Evolutionary conservation across 768 basidiomycete genomes (phyloP), one percentile per base, ranked within the genome.

Genomic region (Podaxis rugospora): DNA sequence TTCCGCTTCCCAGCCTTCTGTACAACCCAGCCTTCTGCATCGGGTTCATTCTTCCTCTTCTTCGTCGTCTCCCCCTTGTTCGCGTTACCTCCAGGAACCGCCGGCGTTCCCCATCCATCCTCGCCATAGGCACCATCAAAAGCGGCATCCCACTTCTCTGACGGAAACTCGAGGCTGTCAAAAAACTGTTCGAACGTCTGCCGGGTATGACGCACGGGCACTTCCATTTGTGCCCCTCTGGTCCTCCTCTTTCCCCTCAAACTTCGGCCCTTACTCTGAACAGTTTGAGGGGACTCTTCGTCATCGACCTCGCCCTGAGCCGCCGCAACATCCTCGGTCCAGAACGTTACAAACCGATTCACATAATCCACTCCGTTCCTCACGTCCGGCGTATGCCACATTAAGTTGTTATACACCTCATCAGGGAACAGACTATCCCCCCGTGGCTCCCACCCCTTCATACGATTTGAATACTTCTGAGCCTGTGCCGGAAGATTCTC

Each of bases 111-210:
- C 52, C 59, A 61, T 9, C 51, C 51, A 28, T 27, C 58, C 11
- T 59, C 51, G 23, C 51, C 52, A 49, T 54, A 51, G 3, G 14
- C 28, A 32, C 51, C 21, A 6, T 23, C 47, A n/a, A 37, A 40
- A 1, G 9, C 21, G 4, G n/a, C n/a, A 54, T 21, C 53, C 52
- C 59, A 61, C 1, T n/a, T 25, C 13, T 40, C 50, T 4, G 50
- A 14, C 23, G 28, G 44, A 10, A 54, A 28, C 9, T 47, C 59
- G 14, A 61, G 25, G n/a, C 42, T 18, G 11, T 61, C 52, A 18
- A 61, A 55, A n/a, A 61, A 61, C 28, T 61, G 52, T 16, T 46
- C 59, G 16, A 47, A 61, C 1, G 59, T 61, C 35, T 13, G 52
- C 4, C 50, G 36, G 1, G 18, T 21, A 6, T 21, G 50, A 6